phyloP scores from a whole-genome alignment of 306 rosid genomes.

The Rosa chinensis region DNA sequence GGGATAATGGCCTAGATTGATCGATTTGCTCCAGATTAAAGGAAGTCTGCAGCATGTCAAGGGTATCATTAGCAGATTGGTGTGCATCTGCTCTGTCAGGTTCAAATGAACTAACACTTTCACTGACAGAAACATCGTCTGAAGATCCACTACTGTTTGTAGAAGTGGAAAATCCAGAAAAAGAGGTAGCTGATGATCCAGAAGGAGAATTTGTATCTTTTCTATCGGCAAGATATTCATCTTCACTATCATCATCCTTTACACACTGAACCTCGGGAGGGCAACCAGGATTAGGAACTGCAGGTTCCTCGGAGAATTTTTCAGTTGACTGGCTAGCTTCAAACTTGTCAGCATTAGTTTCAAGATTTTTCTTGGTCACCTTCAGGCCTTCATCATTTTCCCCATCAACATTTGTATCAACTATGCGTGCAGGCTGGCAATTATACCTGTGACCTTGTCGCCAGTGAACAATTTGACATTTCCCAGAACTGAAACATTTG shows the following conservation, averaged over 20 bases:
- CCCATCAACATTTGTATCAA: conserved; percentile 20
- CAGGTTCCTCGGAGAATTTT: conserved; percentile 27
- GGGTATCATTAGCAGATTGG: conserved; percentile 38
- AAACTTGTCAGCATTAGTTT: conserved; percentile 30
- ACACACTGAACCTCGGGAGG: conserved; percentile 34
- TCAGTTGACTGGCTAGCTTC: conserved; percentile 24
- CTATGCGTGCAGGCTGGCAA: conserved; percentile 55
- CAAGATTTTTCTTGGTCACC: conserved; percentile 33
- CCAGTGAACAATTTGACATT: conserved; percentile 94
- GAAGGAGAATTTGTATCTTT: conserved; percentile 42
- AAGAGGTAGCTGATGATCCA: conserved; percentile 60
- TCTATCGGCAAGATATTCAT: conserved; percentile 42
- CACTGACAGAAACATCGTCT: conserved; percentile 77
- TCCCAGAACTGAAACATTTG: conserved; percentile 65
- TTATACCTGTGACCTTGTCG: conserved; percentile 89
- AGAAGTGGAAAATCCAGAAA: conserved; percentile 85
- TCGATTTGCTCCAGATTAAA: conserved; percentile 27
- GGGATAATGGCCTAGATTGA: conserved; percentile 56
- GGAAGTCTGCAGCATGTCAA: conserved; percentile 39
- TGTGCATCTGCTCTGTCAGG: conserved; percentile 56
- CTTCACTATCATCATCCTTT: conserved; percentile 42
- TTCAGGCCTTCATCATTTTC: conserved; percentile 36
- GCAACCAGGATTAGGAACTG: conserved; percentile 23
- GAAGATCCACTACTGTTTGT: conserved; percentile 46
- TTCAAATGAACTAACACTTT: conserved; percentile 57